Percentiles rank a stretch among this genome's conserved stretches.
Conservation (phyloP, 108 stramenopile species). For the Nitzschia sp. region DNA sequence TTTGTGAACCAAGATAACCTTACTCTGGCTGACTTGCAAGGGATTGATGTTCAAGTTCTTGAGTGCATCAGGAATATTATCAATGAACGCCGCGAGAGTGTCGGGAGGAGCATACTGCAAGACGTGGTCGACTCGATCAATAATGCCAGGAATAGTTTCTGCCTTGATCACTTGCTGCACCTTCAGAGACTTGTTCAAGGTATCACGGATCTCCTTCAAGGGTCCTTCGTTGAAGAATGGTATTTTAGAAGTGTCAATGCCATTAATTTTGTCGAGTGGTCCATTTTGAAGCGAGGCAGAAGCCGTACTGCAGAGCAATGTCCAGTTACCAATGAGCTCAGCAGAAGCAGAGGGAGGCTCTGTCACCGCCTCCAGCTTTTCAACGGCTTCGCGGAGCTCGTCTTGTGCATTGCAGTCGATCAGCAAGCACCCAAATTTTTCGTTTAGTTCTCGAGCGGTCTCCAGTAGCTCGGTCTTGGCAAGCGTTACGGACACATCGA, state of each 20-base stretch:
- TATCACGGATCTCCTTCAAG: slow-evolving; percentile 40
- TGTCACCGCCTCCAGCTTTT: slow-evolving; percentile 30
- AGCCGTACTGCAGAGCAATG: slow-evolving; percentile 54
- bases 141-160: slow-evolving; percentile 16
- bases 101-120: slow-evolving; percentile 61
- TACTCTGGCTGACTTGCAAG: slow-evolving; percentile 52
- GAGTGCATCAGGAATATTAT: slow-evolving; percentile 37
- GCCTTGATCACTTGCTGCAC: slow-evolving; percentile 68
- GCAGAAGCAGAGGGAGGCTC: slow-evolving; percentile 12
- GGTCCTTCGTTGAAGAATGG: slow-evolving; percentile 37
- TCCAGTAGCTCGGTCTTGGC: slow-evolving; percentile 29
- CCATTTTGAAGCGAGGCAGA: slow-evolving; percentile 8
- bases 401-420: slow-evolving; percentile 33
- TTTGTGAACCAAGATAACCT: slow-evolving; percentile 73
- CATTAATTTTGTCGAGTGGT: slow-evolving; percentile 6
- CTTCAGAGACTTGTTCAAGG: slow-evolving; percentile 37
- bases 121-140: slow-evolving; percentile 68
- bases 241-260: slow-evolving; percentile 37
- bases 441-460: slow-evolving; percentile 17
- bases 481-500: background rate
- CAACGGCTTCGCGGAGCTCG: slow-evolving; percentile 34
- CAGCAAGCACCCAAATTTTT: slow-evolving; percentile 25
- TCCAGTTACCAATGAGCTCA: slow-evolving; percentile 69
- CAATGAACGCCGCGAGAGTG: slow-evolving; percentile 34
- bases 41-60: slow-evolving; percentile 65